Base-by-base conservation (phyloP, 2,329 filamentous ascomycete genomes). In the Ascochyta rabiei region DNA sequence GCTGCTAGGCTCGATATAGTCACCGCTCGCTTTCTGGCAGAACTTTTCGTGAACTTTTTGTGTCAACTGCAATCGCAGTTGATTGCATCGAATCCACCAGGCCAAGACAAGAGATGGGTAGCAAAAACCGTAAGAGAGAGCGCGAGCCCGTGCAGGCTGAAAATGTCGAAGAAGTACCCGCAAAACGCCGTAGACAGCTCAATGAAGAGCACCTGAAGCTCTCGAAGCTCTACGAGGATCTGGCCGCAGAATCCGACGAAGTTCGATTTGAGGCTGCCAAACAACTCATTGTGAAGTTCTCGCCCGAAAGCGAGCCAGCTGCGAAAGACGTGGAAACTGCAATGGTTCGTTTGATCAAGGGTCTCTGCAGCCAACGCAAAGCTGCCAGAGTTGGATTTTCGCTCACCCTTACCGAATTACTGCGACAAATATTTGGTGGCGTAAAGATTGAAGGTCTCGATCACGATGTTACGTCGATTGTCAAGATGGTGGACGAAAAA, bases 331-430 rank as follows among this genome's bases (percentile, higher is more conserved):
- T 80, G 18, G 72, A 79, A 41, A 70, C 71, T 23, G 74, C 74
- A 4, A 59, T 80, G 18, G 72, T 71, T 24, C 72, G 79, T 46
- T 80, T 99, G 33, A 91, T 97, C 73, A 86, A 90, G 49, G 95
- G 95, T 35, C 85, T 98, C 16, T 92, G 93, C 57, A 97, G 92
- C 72, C 89, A 91, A 49, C 87, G 91, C 53, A 96, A 96, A 77
- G 91, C 90, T 12, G 91, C 93, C 16, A 84, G 95, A 23, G 79
- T 95, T 45, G 95, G 95, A 3, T 97, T 96, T 73, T 96, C 91
- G 48, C 82, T 97, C 50, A 93, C 93, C 0, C 79, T 98, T 62
- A 89, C 92, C 0, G 93, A 97, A 75, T 79, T 96, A 8, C 73
- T 96, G 39, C 82, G 84, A 4, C 86, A 93, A 67, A 76, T 93